Base-by-base conservation (phyloP, 441 rosid species). In the Aquilaria agallochum region DNA sequence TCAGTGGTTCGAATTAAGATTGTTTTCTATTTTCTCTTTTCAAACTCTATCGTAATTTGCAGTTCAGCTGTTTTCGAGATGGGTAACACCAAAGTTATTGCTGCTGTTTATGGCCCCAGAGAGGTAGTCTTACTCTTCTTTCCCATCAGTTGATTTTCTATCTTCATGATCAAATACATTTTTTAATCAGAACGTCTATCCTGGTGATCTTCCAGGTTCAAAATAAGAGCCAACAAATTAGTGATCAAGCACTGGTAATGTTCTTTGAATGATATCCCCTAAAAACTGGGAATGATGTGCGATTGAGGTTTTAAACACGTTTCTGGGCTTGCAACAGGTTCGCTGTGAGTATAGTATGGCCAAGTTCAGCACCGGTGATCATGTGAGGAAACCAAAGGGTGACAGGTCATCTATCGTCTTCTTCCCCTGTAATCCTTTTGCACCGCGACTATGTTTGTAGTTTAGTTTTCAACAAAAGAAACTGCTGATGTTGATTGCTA, bases 51-150 rank as follows among this genome's bases (percentile, higher is more conserved):
- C 56, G 58, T 10, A 13, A 11, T 55, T 46, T 68, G 31, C 73
- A 87, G 96, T 30, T 94, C 93, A 74, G 92, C 96, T 69, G 73
- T 83, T 68, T 94, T 90, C 30, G 95, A 90, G 80, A 90, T 90
- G 95, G 96, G 97, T 55, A 89, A 90, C 75, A 87, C 98, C 30
- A 89, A 89, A 86, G 98, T 90, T 42, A 89, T 90, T 53, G 98
- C 95, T 56, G 98, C 95, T 54, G 98, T 90, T 20, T 90, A 89
- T 79, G 97, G 97, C 30, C 97, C 96, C 0, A 81, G 97, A 78
- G 92, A 90, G 98, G 97, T 90, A 57, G 5, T 50, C 34, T 47
- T 40, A 11, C 15, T 59, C 7, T 4, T 52, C 63, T 10, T 34
- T 32, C 54, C 7, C 55, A 6, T 48, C 5, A 11, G 45, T 45